Evolutionary conservation across 495 filamentous ascomycete genomes (phyloP), one percentile per base, ranked within the genome.

Genomic region (Podospora tetraspora): DNA sequence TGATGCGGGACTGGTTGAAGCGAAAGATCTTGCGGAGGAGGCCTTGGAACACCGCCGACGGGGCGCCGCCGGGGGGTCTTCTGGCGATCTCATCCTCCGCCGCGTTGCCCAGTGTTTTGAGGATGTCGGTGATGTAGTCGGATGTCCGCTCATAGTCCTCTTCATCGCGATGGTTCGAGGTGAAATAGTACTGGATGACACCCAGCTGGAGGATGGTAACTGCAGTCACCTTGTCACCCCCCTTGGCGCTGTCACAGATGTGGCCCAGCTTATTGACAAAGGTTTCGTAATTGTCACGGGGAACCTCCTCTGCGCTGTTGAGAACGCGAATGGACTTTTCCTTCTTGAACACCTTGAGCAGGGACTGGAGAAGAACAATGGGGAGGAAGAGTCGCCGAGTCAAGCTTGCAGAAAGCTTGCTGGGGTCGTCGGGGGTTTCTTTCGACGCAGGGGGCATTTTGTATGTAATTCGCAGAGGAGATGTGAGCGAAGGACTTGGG

Each of bases 221-320:
- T 0, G 74, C 62, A 0, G 74, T 76, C 0, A 76, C 72, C 12
- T 66, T 75, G 0, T 70, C 59, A 0, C 72, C 72, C 0, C 71
- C 71, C 21, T 57, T 65, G 32, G 57, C n/a, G 2, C 23, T 56
- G 66, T 76, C 74, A 13, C 74, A 76, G 24, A 77, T 29, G 8
- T 76, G 75, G 27, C 59, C 68, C 10, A 77, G 72, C 62, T 72
- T 76, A 66, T 75, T 73, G 43, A 76, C 70, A 59, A 76, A 76
- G 30, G 56, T 58, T 1, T 66, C 65, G 21, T 63, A 76, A 5
- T 59, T n/a, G 21, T 62, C 27, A 22, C 1, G 0, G 7, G 19
- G 29, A 5, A n/a, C 29, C 3, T 1, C 16, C 37, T n/a, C 30
- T 22, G 29, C 19, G 25, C 4, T 19, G 10, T 62, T 2, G 19